Evolutionary conservation across 192 early-diverging fungal species (phyloP), one percentile per base, ranked within the genome.

Genomic region (Coemansia sp.): DNA sequence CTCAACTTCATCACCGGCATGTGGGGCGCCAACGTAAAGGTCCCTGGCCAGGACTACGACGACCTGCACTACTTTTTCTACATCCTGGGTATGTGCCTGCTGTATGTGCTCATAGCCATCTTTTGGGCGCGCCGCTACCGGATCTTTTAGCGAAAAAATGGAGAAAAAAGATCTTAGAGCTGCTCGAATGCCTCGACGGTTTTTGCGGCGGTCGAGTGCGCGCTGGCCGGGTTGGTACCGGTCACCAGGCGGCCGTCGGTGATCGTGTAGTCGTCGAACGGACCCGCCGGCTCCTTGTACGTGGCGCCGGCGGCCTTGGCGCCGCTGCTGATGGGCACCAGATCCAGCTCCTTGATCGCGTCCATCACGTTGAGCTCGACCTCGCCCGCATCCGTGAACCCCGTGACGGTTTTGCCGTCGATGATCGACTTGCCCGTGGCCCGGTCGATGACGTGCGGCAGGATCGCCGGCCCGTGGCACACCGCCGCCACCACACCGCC

Each of bases 1-100:
- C 67, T 97, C 53, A 94, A 94, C 53, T 66, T 97, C 50, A 80
- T 95, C 22, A 93, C 94, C 0, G 92, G 90, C 15, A 66, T 85
- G 49, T 83, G 78, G 78, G 84, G 84, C 43, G 72, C 79, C 14
- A 81, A 82, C 38, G 78, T 82, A 47, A 72, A 68, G 32, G 79
- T 81, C 0, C 76, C 76, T 11, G 65, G 70, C 0, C 76, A 78
- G 29, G 71, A 78, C 31, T 55, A 56, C 22, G 67, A 66, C 8
- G 60, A 67, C 32, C 21, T 80, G 57, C 29, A 58, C 17, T 73
- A 66, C 40, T 80, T 80, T 53, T 68, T 72, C 42, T 34, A 11
- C 8, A 78, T 78, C 21, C 57, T 81, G 9, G 62, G 51, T 2
- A 53, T 65, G 52, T 64, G 63, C 31, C 32, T 73, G 55, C 25